Conservation (phyloP, 495 filamentous ascomycete genomes). For the Penicillium daleae region DNA sequence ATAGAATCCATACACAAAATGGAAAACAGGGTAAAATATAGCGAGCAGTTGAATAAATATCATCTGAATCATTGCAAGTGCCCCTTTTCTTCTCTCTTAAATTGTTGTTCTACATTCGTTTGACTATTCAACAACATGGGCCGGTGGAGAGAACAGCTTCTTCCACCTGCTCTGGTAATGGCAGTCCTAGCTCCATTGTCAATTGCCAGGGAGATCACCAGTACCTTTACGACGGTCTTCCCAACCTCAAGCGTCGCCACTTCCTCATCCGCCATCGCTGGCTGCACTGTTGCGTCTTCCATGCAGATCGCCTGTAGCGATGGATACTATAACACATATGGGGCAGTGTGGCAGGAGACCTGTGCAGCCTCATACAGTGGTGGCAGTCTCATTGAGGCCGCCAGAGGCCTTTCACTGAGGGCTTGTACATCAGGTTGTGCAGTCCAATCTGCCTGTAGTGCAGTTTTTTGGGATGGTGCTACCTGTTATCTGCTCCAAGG, state of each 20-base stretch:
- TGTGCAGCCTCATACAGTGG: background rate
- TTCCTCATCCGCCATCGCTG: background rate
- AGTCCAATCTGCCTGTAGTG: background rate
- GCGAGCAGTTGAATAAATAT: background rate
- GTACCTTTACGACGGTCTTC: slow-evolving; percentile 1
- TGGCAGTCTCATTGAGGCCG: background rate
- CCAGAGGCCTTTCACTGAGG: background rate
- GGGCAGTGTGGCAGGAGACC: background rate
- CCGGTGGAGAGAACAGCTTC: too few relatives aligned
- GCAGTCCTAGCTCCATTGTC: background rate
- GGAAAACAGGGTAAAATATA: background rate
- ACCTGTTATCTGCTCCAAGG: slow-evolving; percentile 1
- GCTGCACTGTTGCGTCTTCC: background rate
- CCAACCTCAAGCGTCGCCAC: background rate
- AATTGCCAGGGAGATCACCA: background rate
- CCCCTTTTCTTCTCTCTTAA: background rate
- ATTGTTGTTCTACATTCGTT: slow-evolving; percentile 1
- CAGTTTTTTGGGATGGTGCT: background rate
- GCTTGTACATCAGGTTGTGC: background rate
- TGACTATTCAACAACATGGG: background rate
- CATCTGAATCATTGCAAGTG: background rate
- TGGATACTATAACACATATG: slow-evolving; percentile 4
- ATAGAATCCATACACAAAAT: too few relatives aligned
- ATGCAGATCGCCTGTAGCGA: background rate
- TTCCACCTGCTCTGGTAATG: background rate